Percentiles rank a stretch among this genome's conserved stretches.
These are phyloP conservation scores for Geosmithia morbida DNA, from an alignment of 2,329 filamentous ascomycete genomes.

Conservation along the genomic window DNA sequence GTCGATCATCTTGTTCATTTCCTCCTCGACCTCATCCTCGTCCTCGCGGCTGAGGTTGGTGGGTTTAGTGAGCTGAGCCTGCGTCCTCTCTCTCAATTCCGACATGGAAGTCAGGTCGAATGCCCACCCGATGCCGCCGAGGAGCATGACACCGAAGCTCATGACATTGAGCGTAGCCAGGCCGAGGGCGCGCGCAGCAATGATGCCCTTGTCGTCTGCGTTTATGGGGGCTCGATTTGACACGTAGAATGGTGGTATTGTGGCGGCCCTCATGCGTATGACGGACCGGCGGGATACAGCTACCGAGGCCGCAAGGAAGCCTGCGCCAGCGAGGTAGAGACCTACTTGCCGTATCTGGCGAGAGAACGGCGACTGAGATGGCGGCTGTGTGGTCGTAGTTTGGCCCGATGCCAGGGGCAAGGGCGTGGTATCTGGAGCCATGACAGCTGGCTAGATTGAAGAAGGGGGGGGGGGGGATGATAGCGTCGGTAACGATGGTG, in stretches of 20 bases:
- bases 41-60: conserved; percentile 21
- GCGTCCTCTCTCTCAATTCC: conserved; percentile 44
- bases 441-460: no score
- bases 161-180: conserved; percentile 78
- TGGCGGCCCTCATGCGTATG: conserved; percentile 41
- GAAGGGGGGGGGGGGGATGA: no score
- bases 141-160: conserved; percentile 58
- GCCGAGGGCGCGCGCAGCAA: conserved; percentile 65
- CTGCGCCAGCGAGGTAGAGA: conserved; percentile 59
- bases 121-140: conserved; percentile 61
- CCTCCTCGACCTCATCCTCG: conserved; percentile 46
- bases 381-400: background rate
- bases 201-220: conserved; percentile 19
- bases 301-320: conserved; percentile 61
- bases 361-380: background rate
- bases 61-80: conserved; percentile 18
- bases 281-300: conserved; percentile 60
- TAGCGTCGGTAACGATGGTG: background rate
- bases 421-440: no score
- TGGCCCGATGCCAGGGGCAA: no score
- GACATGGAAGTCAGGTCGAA: conserved; percentile 60
- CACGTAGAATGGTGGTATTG: conserved; percentile 58
- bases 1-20: conserved; percentile 43
- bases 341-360: conserved; percentile 44
- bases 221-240: conserved; percentile 28